Conservation (phyloP, 768 basidiomycete species). For the Crassisporium funariophilum region DNA sequence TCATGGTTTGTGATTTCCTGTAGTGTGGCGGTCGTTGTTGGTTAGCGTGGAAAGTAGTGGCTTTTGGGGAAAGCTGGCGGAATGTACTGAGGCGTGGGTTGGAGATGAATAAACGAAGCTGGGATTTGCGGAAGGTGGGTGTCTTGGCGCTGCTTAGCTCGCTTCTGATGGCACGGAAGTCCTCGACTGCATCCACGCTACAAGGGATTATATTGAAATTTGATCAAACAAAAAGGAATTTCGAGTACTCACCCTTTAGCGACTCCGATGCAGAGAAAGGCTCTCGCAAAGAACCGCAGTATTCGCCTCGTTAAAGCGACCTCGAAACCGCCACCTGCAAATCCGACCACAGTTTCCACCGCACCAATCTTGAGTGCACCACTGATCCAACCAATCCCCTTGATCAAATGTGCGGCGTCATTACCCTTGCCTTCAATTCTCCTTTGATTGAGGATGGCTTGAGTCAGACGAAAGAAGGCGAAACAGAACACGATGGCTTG, state of each 20-base stretch:
- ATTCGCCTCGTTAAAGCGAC: conserved; percentile 56
- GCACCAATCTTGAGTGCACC: conserved; percentile 62
- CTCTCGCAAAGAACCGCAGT: conserved; percentile 56
- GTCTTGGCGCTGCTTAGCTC: conserved; percentile 34
- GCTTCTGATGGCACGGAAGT: conserved; percentile 47
- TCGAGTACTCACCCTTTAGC: conserved; percentile 64
- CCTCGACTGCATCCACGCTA: conserved; percentile 57
- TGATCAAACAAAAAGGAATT: background rate
- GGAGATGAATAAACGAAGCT: conserved; percentile 50
- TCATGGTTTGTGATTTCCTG: conserved; percentile 6
- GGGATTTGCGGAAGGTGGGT: conserved; percentile 34
- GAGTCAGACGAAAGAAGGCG: conserved; percentile 58
- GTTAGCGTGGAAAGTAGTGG: conserved; percentile 39
- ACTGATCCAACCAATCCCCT: conserved; percentile 70
- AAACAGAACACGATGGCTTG: conserved; percentile 62
- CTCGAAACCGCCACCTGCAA: conserved; percentile 55
- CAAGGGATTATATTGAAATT: background rate
- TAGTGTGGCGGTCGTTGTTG: conserved; percentile 33
- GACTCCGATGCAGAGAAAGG: conserved; percentile 59
- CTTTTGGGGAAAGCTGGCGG: conserved; percentile 51
- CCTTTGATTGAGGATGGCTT: conserved; percentile 51
- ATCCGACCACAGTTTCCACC: conserved; percentile 66
- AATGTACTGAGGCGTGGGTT: conserved; percentile 59
- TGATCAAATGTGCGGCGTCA: conserved; percentile 51
- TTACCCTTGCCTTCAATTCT: conserved; percentile 47